A percentile compares a stretch with the other conserved stretches of the same genome.
Conservation (phyloP, 768 basidiomycete genomes). For the Mycena sanguinolenta region DNA sequence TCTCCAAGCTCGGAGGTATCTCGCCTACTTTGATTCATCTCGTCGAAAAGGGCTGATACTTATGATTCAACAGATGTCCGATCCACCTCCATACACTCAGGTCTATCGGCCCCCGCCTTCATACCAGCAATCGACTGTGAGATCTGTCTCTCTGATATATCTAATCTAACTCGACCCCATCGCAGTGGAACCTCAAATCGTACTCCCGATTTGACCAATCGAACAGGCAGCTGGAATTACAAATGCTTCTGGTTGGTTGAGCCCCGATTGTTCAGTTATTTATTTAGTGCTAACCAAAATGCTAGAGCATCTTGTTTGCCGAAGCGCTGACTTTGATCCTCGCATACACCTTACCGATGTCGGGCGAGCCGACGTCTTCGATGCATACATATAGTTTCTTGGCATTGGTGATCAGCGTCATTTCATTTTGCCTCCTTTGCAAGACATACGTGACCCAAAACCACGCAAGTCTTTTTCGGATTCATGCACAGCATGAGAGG, state of each 20-base stretch:
- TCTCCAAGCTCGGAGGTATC: slow-evolving; percentile 2
- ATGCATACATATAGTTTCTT: slow-evolving; percentile 8
- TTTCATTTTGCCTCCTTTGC: background rate
- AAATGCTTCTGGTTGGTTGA: slow-evolving; percentile 20
- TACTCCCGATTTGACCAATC: slow-evolving; percentile 4
- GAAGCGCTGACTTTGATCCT: slow-evolving; percentile 6
- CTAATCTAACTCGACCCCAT: background rate
- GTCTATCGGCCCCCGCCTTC: slow-evolving; percentile 8
- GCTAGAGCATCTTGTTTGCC: slow-evolving; percentile 13
- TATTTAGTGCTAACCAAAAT: background rate
- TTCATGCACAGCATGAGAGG: background rate
- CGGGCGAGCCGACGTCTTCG: slow-evolving; percentile 9
- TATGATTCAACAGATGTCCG: slow-evolving; percentile 7
- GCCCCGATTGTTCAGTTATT: background rate
- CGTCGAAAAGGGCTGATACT: background rate
- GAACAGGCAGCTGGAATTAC: slow-evolving; percentile 19
- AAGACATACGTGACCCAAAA: slow-evolving; percentile 18
- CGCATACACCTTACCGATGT: background rate
- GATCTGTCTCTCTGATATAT: no score
- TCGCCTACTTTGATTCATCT: background rate
- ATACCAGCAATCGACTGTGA: slow-evolving; percentile 10
- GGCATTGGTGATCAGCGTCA: slow-evolving; percentile 3
- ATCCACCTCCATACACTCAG: slow-evolving; percentile 13
- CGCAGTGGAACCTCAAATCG: background rate
- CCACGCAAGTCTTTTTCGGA: slow-evolving; percentile 9